Percentiles rank a stretch among this genome's conserved stretches.
Evolutionary conservation across 2,329 filamentous ascomycete genomes (phyloP).

Genomic region (Lanzia echinophila): DNA sequence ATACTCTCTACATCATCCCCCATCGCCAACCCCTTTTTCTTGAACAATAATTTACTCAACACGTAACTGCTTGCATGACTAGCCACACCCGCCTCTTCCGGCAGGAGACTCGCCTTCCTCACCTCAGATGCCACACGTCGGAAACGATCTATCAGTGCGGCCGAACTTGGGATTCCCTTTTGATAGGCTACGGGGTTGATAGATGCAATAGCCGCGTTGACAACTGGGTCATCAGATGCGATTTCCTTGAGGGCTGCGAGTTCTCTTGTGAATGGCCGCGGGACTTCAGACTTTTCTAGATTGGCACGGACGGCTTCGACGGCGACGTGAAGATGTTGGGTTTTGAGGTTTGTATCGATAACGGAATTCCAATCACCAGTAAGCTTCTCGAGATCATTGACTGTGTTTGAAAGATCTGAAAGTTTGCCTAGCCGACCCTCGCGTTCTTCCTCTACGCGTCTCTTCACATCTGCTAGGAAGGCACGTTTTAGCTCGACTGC

Average conservation of each 20-base stretch:
- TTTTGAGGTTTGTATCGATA: slow-evolving; percentile 83
- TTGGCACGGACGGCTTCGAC: slow-evolving; percentile 86
- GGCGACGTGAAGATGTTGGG: slow-evolving; percentile 92
- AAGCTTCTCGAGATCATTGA: slow-evolving; percentile 79
- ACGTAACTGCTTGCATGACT: slow-evolving; percentile 87
- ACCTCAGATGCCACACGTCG: slow-evolving; percentile 87
- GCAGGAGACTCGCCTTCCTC: slow-evolving; percentile 85
- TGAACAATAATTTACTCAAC: slow-evolving; percentile 91
- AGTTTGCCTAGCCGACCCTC: slow-evolving; percentile 81
- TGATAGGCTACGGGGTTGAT: slow-evolving; percentile 94
- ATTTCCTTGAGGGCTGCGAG: slow-evolving; percentile 93
- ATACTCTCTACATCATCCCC: slow-evolving; percentile 93
- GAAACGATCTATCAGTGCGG: slow-evolving; percentile 92
- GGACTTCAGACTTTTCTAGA: slow-evolving; percentile 65
- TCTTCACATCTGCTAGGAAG: slow-evolving; percentile 71
- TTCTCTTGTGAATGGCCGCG: slow-evolving; percentile 84
- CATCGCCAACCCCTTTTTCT: slow-evolving; percentile 77
- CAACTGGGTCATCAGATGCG: slow-evolving; percentile 73
- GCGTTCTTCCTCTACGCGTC: slow-evolving; percentile 82
- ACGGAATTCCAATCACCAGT: slow-evolving; percentile 87
- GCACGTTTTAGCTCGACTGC: slow-evolving; percentile 80
- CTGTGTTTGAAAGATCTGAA: slow-evolving; percentile 67
- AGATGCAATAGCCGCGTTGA: slow-evolving; percentile 90
- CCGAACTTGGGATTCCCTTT: slow-evolving; percentile 73
- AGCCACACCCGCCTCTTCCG: slow-evolving; percentile 88